phyloP scores from a whole-genome alignment of 2,329 filamentous ascomycete genomes.

The Ceratocystis eucalypticola region DNA sequence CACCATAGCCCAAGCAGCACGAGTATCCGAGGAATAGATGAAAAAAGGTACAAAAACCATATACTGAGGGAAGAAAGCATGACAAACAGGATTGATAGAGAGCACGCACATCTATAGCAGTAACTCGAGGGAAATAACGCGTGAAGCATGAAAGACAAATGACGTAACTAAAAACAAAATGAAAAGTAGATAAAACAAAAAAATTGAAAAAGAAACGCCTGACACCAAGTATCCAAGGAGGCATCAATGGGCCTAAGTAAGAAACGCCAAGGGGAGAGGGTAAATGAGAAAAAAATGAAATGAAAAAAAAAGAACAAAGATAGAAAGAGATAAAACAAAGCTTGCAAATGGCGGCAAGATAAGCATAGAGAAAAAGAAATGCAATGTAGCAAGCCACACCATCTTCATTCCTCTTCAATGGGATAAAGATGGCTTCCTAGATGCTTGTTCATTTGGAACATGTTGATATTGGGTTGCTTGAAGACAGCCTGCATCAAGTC shows the following conservation, averaged over 20 bases:
- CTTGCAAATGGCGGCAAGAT: background rate
- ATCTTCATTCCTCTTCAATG: conserved; percentile 50
- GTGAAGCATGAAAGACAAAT: conserved; percentile 6
- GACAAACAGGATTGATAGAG: background rate
- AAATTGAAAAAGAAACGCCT: conserved; percentile 2
- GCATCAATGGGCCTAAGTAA: conserved; percentile 1
- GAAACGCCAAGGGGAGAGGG: background rate
- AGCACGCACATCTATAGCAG: background rate
- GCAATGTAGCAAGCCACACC: background rate
- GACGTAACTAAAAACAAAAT: background rate
- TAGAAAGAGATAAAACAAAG: background rate
- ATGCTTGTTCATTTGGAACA: conserved; percentile 99
- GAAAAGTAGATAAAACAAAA: background rate
- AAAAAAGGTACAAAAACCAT: background rate
- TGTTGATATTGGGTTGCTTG: conserved; percentile 80
- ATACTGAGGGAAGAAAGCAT: background rate
- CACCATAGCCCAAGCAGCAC: background rate
- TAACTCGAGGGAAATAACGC: background rate
- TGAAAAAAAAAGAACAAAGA: background rate
- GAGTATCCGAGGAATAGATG: background rate
- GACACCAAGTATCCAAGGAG: conserved; percentile 1
- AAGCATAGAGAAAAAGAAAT: background rate
- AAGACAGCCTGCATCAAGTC: conserved; percentile 85
- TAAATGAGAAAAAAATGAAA: background rate
- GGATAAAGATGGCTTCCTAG: conserved; percentile 81